Evolutionary conservation across 1,139 yeast genomes (phyloP), one percentile per base, ranked within the genome.

Genomic region (Martiniozyma asiatica): DNA sequence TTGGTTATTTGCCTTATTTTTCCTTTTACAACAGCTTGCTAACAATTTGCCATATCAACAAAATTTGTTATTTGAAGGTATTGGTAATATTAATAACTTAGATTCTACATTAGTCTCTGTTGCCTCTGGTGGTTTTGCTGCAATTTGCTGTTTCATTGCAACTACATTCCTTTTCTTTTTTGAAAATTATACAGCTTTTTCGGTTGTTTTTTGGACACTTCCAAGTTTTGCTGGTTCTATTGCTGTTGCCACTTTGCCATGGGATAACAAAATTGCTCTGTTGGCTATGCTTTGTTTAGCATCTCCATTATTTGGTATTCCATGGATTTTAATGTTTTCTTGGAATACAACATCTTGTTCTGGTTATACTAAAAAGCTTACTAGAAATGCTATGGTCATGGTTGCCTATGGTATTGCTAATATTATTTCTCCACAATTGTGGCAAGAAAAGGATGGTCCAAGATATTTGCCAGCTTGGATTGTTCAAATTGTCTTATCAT

Each of bases 71-170:
- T 63, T 53, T 30, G 51, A 50, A 26, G 47, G 54, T 30, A 43
- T 61, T 32, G 58, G 49, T 25, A 26, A 38, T 23, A 50, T 65
- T 22, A 45, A 57, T 14, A 59, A 56, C 39, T 51, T 68, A 32
- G 59, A 58, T 30, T 61, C 74, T 1, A 65, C 72, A 1, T 47
- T 69, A 22, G 70, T 69, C 5, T 60, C 73, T 5, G 71, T 67
- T 29, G 50, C 50, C 3, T 35, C 41, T 12, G 47, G 45, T 37
- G 47, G 46, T 5, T 43, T 41, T 35, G 41, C 42, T 4, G 43
- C 36, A 8, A 13, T 41, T 16, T 43, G 44, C 31, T 38, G 43
- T 35, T n/a, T 44, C 2, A 36, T 42, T 31, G 47, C 44, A 5
- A 39, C 47, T 4, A 36, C 39, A 7, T 35, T 35, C 15, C 30